Evolutionary conservation across 2,329 filamentous ascomycete genomes (phyloP).

Genomic region (Paramyrothecium roridum): DNA sequence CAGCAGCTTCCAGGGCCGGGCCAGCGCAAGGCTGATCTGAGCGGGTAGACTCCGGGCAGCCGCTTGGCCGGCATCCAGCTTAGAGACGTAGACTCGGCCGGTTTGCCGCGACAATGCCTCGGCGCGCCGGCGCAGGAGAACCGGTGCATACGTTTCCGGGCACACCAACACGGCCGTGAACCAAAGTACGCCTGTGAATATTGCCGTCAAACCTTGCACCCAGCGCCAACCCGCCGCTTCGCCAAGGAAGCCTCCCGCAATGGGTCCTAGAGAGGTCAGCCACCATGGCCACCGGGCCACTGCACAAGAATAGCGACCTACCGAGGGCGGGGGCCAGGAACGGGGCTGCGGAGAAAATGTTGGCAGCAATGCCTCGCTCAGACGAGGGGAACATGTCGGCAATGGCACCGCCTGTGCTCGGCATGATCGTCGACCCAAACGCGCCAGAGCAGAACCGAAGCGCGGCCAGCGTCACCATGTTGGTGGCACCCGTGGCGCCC

Average conservation of each 20-base stretch:
- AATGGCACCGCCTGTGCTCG: slow-evolving; percentile 60
- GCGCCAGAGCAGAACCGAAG: slow-evolving; percentile 66
- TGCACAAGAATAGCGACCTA: slow-evolving; percentile 11
- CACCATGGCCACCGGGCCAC: too few relatives aligned
- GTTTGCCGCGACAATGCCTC: slow-evolving; percentile 46
- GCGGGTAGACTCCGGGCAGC: slow-evolving; percentile 34
- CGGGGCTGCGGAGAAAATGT: slow-evolving; percentile 59
- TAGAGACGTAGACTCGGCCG: slow-evolving; percentile 53
- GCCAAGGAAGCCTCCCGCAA: slow-evolving; percentile 61
- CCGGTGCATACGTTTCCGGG: slow-evolving; percentile 60
- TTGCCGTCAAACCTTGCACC: slow-evolving; percentile 60
- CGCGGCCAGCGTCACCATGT: slow-evolving; percentile 59
- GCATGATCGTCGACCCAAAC: slow-evolving; percentile 60
- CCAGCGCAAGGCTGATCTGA: slow-evolving; percentile 54
- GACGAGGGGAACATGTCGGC: slow-evolving; percentile 58
- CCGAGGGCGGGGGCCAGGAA: slow-evolving; percentile 60
- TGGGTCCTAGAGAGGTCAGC: slow-evolving; percentile 40
- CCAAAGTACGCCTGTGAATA: slow-evolving; percentile 59
- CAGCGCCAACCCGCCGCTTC: slow-evolving; percentile 61
- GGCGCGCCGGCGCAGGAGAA: slow-evolving; percentile 52
- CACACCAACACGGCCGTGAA: slow-evolving; percentile 45
- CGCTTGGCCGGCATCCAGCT: slow-evolving; percentile 40
- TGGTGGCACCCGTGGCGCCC: slow-evolving; percentile 53
- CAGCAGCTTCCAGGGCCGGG: slow-evolving; percentile 62
- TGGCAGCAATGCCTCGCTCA: slow-evolving; percentile 55